These are phyloP conservation scores for Talaromyces atroroseus DNA, from an alignment of 2,329 filamentous ascomycete genomes.

Conservation along the genomic window DNA sequence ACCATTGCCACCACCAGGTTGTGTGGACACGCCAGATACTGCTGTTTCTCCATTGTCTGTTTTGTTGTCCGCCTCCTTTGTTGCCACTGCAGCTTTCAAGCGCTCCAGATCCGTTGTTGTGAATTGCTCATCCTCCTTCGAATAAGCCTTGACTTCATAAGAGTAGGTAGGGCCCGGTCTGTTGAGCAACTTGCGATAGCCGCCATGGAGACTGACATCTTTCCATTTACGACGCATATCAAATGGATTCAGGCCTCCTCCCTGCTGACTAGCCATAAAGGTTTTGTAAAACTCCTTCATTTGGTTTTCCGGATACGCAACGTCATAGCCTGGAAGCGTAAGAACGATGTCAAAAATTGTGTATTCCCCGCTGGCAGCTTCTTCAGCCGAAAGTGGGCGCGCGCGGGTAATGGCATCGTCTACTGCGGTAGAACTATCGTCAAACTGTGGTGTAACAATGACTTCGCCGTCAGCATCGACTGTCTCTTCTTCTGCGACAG, in stretches of 20 bases:
- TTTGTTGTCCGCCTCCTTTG: slow-evolving; percentile 19
- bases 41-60: background rate
- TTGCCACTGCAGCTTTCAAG: slow-evolving; percentile 44
- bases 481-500: slow-evolving; percentile 40
- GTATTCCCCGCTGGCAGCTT: slow-evolving; percentile 70
- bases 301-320: slow-evolving; percentile 77
- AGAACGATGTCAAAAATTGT: slow-evolving; percentile 84
- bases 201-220: slow-evolving; percentile 82
- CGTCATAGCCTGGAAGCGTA: slow-evolving; percentile 85
- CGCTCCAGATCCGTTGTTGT: slow-evolving; percentile 79
- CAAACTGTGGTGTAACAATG: slow-evolving; percentile 56
- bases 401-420: slow-evolving; percentile 63
- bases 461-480: slow-evolving; percentile 60
- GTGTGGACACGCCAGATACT: slow-evolving; percentile 2
- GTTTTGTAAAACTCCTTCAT: slow-evolving; percentile 76
- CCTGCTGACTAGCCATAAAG: slow-evolving; percentile 77
- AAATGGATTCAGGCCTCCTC: slow-evolving; percentile 73
- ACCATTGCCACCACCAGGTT: slow-evolving; percentile 15
- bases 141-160: slow-evolving; percentile 66
- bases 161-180: slow-evolving; percentile 59
- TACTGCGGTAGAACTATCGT: slow-evolving; percentile 50
- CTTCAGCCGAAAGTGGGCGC: slow-evolving; percentile 67
- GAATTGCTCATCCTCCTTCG: slow-evolving; percentile 67
- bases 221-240: slow-evolving; percentile 81
- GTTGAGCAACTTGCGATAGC: slow-evolving; percentile 80